A percentile compares a stretch with the other conserved stretches of the same genome.
These are phyloP conservation scores for Carex myosuroides DNA, from an alignment of 176 grass and related monocot genomes.

Conservation along the genomic window DNA sequence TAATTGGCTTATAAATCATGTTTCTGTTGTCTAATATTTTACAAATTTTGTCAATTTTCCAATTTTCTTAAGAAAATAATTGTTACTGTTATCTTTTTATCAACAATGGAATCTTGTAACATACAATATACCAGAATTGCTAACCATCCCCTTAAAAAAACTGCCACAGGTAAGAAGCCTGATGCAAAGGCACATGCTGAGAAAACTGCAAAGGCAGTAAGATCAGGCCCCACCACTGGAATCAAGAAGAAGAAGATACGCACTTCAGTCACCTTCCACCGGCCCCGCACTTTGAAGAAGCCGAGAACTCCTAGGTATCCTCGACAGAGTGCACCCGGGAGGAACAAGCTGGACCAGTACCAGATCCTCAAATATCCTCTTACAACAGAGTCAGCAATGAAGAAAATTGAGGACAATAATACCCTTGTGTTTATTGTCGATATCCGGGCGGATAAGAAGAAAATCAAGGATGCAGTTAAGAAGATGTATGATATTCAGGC, in stretches of 20 bases:
- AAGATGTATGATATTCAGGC: slow-evolving; percentile 81
- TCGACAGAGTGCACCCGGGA: slow-evolving; percentile 43
- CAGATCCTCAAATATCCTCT: slow-evolving; percentile 71
- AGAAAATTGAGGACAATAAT: slow-evolving; percentile 85
- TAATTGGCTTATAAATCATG: too few relatives aligned
- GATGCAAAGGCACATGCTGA: slow-evolving; percentile 59
- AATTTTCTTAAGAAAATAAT: background rate
- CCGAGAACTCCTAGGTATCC: slow-evolving; percentile 54
- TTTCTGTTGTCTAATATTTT: too few relatives aligned
- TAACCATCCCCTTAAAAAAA: background rate
- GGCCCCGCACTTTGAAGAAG: slow-evolving; percentile 58
- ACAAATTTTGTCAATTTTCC: too few relatives aligned
- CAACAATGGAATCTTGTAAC: background rate
- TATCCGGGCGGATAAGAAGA: slow-evolving; percentile 70
- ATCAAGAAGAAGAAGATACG: slow-evolving; percentile 67
- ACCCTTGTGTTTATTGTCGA: slow-evolving; percentile 69
- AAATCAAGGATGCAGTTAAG: slow-evolving; percentile 77
- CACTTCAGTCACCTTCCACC: slow-evolving; percentile 57
- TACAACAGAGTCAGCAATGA: slow-evolving; percentile 71
- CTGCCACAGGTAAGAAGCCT: background rate
- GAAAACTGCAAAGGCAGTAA: slow-evolving; percentile 73
- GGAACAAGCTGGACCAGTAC: slow-evolving; percentile 77
- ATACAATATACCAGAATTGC: background rate
- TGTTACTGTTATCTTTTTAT: background rate
- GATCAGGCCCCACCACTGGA: slow-evolving; percentile 24